Evolutionary conservation across 164 flowering plant genomes (phyloP).

Genomic region (Vitis rupestris): DNA sequence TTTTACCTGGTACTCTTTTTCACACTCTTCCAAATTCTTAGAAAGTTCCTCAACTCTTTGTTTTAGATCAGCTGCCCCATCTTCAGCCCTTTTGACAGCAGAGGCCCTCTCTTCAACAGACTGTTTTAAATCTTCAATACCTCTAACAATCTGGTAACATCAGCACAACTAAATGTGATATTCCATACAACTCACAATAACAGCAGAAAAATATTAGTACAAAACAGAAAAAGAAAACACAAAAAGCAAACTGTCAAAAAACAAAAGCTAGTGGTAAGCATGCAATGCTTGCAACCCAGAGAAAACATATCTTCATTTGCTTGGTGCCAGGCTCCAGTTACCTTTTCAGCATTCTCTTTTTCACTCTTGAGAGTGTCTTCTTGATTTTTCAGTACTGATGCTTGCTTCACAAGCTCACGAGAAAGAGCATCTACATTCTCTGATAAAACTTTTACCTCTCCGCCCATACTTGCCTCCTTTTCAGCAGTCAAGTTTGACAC

Average conservation of each 20-base stretch:
- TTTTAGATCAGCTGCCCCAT: slow-evolving; percentile 86
- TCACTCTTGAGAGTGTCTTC: slow-evolving; percentile 76
- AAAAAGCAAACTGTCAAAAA: not conserved
- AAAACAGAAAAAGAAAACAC: not conserved
- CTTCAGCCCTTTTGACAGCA: slow-evolving; percentile 78
- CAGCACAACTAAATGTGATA: slow-evolving; percentile 4
- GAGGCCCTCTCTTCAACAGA: slow-evolving; percentile 64
- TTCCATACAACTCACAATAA: not conserved
- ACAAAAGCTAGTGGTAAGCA: not conserved
- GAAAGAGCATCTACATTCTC: slow-evolving; percentile 81
- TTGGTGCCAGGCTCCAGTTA: slow-evolving; percentile 12
- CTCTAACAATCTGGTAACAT: slow-evolving; percentile 47
- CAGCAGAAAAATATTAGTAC: not conserved
- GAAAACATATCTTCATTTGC: too few relatives aligned
- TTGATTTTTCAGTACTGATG: slow-evolving; percentile 66
- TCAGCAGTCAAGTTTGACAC: slow-evolving; percentile 58
- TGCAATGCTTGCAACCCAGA: not conserved
- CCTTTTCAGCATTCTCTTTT: slow-evolving; percentile 70
- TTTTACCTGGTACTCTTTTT: slow-evolving; percentile 85
- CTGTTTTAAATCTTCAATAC: slow-evolving; percentile 65
- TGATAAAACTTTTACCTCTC: slow-evolving; percentile 61
- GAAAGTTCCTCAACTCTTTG: slow-evolving; percentile 60
- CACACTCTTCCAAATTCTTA: slow-evolving; percentile 66
- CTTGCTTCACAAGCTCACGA: slow-evolving; percentile 69
- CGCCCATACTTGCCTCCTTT: slow-evolving; percentile 89